Evolutionary conservation across 306 rosid species (phyloP).

Genomic region (Lupinus albus): DNA sequence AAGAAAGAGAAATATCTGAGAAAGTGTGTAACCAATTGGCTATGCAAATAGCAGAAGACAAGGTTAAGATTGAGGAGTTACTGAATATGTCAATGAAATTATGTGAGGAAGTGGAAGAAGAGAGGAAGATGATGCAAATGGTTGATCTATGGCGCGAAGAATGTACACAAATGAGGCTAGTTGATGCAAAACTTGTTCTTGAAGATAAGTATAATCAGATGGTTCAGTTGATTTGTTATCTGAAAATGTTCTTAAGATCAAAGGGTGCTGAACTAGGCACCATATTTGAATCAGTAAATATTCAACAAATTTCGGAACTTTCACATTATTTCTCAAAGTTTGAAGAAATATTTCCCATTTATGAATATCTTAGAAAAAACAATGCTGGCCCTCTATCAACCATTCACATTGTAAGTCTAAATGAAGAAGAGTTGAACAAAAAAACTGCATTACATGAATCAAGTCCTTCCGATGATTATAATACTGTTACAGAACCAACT

Average conservation of each 20-base stretch:
- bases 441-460: too few species aligned
- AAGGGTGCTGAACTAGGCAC: conserved; percentile 44
- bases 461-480: too few species aligned
- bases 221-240: conserved; percentile 49
- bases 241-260: conserved; percentile 50
- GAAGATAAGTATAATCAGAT: conserved; percentile 58
- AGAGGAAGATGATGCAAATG: conserved; percentile 65
- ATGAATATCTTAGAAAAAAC: conserved; percentile 33
- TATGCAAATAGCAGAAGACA: conserved; percentile 53
- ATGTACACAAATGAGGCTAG: conserved; percentile 67
- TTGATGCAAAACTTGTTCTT: conserved; percentile 61
- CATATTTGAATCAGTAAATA: conserved; percentile 40
- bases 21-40: conserved; percentile 52
- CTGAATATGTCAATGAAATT: conserved; percentile 44
- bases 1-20: conserved; percentile 48
- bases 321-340: conserved; percentile 42
- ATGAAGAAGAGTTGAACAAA: conserved; percentile 12
- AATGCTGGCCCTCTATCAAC: conserved; percentile 23
- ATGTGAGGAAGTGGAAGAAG: conserved; percentile 60
- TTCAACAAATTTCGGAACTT: conserved; percentile 44
- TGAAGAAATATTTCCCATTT: conserved; percentile 39
- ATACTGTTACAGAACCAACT: too few species aligned
- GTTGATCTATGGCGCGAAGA: conserved; percentile 75
- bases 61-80: conserved; percentile 43
- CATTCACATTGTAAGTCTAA: conserved; percentile 17